Conservation (phyloP, 345 rosid species). For the Citrus sinensis region DNA sequence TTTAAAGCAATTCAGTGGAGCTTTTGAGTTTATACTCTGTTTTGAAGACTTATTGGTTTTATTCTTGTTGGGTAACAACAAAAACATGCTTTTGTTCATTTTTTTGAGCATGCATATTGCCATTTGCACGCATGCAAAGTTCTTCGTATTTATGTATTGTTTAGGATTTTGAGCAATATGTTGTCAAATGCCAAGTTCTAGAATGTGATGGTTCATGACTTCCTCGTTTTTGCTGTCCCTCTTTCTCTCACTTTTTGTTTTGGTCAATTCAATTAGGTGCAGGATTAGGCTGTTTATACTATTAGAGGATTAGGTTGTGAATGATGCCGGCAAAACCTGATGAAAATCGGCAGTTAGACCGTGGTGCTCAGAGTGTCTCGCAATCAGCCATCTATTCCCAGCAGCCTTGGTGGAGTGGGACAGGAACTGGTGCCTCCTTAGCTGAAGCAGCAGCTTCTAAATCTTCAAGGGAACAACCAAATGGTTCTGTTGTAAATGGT, state of each 20-base stretch:
- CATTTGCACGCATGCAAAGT: not conserved
- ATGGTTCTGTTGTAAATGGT: conserved; percentile 26
- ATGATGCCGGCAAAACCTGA: conserved; percentile 47
- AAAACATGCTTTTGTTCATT: not conserved
- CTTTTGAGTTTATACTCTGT: not conserved
- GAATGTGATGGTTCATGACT: not conserved
- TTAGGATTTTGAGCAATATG: not conserved
- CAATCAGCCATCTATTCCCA: conserved; percentile 32
- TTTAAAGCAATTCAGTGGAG: not conserved
- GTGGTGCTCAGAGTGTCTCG: conserved; percentile 22
- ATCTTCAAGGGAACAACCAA: conserved; percentile 20
- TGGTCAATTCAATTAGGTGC: not conserved
- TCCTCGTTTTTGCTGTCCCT: not conserved
- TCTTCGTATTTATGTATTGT: not conserved
- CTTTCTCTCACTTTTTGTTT: conserved; percentile 8
- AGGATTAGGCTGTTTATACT: conserved; percentile 12
- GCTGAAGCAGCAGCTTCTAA: conserved; percentile 29
- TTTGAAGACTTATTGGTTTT: not conserved
- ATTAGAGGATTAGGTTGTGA: conserved; percentile 18
- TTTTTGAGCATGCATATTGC: not conserved
- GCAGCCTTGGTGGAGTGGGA: conserved; percentile 57
- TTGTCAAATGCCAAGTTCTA: not conserved
- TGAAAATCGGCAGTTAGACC: conserved; percentile 28
- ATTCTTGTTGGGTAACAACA: not conserved
- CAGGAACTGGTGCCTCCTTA: conserved; percentile 22